A percentile compares a stretch with the other conserved stretches of the same genome.
Evolutionary conservation across 2,329 filamentous ascomycete species (phyloP).

Genomic region (Thielaviopsis euricoi): DNA sequence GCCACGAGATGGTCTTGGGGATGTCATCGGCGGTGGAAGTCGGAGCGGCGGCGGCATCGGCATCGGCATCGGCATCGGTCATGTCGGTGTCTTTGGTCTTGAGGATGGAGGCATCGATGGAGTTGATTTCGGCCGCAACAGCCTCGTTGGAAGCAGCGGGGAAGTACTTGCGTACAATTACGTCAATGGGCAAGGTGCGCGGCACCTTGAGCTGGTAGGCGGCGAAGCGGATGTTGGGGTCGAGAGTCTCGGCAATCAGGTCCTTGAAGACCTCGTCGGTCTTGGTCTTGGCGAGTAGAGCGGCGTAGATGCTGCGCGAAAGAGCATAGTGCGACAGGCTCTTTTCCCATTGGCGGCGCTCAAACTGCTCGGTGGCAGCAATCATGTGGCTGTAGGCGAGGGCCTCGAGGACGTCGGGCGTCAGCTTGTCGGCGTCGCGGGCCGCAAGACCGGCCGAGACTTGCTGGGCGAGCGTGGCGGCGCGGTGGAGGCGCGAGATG

Average conservation of each 20-base stretch:
- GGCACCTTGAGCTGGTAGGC: constrained; percentile 84
- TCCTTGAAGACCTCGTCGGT: constrained; percentile 74
- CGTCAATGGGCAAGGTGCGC: constrained; percentile 63
- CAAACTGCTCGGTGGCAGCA: constrained; percentile 62
- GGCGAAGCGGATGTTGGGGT: constrained; percentile 86
- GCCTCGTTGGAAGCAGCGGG: constrained; percentile 39
- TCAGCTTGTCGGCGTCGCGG: constrained; percentile 38
- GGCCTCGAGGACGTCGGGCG: constrained; percentile 66
- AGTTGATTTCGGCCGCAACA: constrained; percentile 51
- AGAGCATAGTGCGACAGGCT: constrained; percentile 63
- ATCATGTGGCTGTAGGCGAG: constrained; percentile 68
- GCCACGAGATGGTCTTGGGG: constrained; percentile 69
- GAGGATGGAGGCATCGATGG: constrained; percentile 51
- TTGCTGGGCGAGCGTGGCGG: constrained; percentile 49
- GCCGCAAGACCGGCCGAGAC: constrained; percentile 53
- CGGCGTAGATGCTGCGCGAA: constrained; percentile 67
- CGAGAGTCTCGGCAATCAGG: constrained; percentile 67
- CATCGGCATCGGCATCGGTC: constrained; percentile 19
- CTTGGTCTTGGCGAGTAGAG: constrained; percentile 43
- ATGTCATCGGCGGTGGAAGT: constrained; percentile 35
- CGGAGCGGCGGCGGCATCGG: constrained; percentile 32
- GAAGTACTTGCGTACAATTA: constrained; percentile 67
- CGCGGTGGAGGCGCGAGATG: constrained; percentile 72
- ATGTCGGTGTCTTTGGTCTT: constrained; percentile 26
- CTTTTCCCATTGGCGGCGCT: constrained; percentile 70